Conservation (phyloP, 2,329 filamentous ascomycete genomes). For the Aplosporella prunicola region DNA sequence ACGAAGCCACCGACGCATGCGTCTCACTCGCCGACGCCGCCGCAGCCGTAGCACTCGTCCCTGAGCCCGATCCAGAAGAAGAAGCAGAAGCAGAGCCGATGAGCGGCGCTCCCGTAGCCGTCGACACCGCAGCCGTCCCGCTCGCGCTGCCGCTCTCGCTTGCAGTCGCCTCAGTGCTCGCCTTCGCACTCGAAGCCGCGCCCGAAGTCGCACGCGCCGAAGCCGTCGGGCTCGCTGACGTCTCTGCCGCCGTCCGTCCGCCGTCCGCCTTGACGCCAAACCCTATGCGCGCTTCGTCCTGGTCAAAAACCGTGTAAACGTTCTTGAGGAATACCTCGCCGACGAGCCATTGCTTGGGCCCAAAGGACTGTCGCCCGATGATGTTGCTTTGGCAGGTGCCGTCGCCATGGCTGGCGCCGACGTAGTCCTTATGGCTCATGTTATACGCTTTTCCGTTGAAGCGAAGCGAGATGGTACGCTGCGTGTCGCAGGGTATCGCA, state of each 20-base stretch:
- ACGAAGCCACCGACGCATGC: too few relatives aligned
- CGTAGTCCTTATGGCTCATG: constrained; percentile 63
- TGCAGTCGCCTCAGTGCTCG: too few relatives aligned
- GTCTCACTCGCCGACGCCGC: too few relatives aligned
- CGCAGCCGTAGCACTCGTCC: too few relatives aligned
- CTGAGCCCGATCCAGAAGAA: too few relatives aligned
- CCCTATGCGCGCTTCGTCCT: constrained; percentile 56
- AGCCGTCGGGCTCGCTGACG: not conserved
- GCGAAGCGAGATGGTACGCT: constrained; percentile 49
- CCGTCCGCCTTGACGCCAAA: constrained; percentile 21
- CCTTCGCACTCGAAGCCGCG: not conserved
- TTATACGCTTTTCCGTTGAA: constrained; percentile 60
- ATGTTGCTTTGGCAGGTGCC: constrained; percentile 57
- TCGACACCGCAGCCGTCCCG: too few relatives aligned
- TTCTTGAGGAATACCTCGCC: constrained; percentile 85
- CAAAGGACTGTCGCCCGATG: constrained; percentile 59
- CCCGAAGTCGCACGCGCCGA: not conserved
- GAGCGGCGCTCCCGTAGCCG: too few relatives aligned
- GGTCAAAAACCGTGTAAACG: constrained; percentile 78
- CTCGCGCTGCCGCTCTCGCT: too few relatives aligned
- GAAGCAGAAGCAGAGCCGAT: too few relatives aligned
- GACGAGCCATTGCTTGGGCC: constrained; percentile 59
- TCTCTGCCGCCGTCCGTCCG: constrained; percentile 4
- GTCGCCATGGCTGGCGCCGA: constrained; percentile 38
- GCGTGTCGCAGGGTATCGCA: constrained; percentile 63